These are phyloP conservation scores for Linderniella brevidens DNA, from an alignment of 257 asterid genomes.

Conservation along the genomic window DNA sequence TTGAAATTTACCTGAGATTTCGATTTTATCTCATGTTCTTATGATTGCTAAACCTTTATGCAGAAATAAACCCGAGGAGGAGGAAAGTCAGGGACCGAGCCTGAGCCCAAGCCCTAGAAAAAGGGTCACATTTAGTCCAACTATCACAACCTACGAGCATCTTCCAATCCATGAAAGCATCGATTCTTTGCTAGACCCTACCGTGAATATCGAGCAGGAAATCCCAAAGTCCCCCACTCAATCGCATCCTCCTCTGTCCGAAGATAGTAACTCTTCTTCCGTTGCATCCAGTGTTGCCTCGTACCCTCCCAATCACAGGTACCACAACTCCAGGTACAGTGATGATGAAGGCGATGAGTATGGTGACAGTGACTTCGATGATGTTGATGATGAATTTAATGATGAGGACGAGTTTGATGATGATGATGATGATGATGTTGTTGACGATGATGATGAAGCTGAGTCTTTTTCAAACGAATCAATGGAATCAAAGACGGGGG, in stretches of 20 bases:
- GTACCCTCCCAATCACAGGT: slow-evolving; percentile 74
- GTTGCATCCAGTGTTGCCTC: slow-evolving; percentile 50
- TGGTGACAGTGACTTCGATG: slow-evolving; percentile 57
- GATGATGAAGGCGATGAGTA: slow-evolving; percentile 63
- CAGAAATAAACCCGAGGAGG: slow-evolving; percentile 41
- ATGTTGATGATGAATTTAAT: slow-evolving; percentile 27
- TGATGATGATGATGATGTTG: slow-evolving; percentile 18
- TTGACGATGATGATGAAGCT: slow-evolving; percentile 34
- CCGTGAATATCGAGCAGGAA: slow-evolving; percentile 10
- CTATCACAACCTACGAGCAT: slow-evolving; percentile 54
- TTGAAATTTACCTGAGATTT: neutral
- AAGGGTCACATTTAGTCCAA: slow-evolving; percentile 73
- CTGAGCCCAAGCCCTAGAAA: slow-evolving; percentile 37
- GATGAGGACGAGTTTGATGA: slow-evolving; percentile 24
- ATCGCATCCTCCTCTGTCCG: slow-evolving; percentile 26
- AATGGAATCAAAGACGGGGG: slow-evolving; percentile 34
- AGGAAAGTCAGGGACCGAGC: slow-evolving; percentile 23
- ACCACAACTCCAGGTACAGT: slow-evolving; percentile 73
- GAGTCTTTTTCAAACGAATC: slow-evolving; percentile 32
- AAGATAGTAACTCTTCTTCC: slow-evolving; percentile 26
- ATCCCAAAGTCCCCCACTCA: slow-evolving; percentile 14
- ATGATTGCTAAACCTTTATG: neutral
- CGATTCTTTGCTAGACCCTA: slow-evolving; percentile 36
- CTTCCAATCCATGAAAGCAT: slow-evolving; percentile 34
- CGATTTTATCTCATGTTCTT: neutral